A percentile compares a stretch with the other conserved stretches of the same genome.
Evolutionary conservation across 345 rosid species (phyloP).

Genomic region (Bretschneidera sinensis): DNA sequence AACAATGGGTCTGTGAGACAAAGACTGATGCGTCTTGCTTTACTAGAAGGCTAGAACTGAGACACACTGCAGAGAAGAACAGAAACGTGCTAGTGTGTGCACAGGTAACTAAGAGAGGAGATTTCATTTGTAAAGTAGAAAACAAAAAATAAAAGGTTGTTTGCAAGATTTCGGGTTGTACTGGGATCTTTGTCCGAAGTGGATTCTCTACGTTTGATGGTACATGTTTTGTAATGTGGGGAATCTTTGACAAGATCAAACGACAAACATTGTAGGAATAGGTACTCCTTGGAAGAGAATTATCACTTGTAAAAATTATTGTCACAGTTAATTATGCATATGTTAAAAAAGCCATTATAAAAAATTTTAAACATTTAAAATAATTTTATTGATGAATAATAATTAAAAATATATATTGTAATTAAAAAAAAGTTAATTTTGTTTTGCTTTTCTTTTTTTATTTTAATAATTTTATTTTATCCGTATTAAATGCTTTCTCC

Average conservation of each 20-base stretch:
- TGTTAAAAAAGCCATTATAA: too few species aligned
- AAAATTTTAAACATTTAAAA: too few species aligned
- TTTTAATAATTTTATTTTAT: too few species aligned
- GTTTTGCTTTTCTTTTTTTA: too few species aligned
- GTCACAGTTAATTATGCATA: too few species aligned
- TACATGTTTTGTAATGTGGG: slow-evolving; percentile 8
- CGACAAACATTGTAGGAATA: slow-evolving; percentile 13
- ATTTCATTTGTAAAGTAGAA: slow-evolving; percentile 13
- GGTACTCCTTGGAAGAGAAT: not conserved
- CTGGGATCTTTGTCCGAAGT: slow-evolving; percentile 21
- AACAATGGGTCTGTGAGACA: slow-evolving; percentile 14
- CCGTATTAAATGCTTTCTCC: too few species aligned
- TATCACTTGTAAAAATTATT: too few species aligned
- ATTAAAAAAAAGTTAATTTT: too few species aligned
- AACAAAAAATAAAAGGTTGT: slow-evolving; percentile 4
- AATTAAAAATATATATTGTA: too few species aligned
- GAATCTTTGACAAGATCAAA: slow-evolving; percentile 13
- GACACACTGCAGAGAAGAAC: slow-evolving; percentile 23
- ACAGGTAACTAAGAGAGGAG: slow-evolving; percentile 10
- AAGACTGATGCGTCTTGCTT: slow-evolving; percentile 15
- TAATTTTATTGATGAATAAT: too few species aligned
- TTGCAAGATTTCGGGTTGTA: not conserved
- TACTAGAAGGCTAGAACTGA: slow-evolving; percentile 9
- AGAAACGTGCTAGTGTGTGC: slow-evolving; percentile 20
- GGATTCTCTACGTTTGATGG: slow-evolving; percentile 37